Evolutionary conservation across 345 rosid species (phyloP).

Genomic region (Garcia nutans): DNA sequence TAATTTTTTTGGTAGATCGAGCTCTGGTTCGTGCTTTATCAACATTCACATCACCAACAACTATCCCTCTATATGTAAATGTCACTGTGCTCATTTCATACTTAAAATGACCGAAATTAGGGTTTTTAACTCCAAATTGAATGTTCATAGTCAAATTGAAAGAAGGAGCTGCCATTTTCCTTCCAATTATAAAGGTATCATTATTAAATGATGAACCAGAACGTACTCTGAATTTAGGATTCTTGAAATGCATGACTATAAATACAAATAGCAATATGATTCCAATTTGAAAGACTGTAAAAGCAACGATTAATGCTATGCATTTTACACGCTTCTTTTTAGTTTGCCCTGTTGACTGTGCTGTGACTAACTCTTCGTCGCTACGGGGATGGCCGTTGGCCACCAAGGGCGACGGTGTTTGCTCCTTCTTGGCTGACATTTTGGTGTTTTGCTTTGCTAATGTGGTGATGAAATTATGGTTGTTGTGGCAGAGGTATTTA

Average conservation of each 20-base stretch:
- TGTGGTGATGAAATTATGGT: no score
- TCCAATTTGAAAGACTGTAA: constrained; percentile 27
- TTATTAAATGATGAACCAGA: constrained; percentile 16
- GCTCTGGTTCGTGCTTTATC: constrained; percentile 16
- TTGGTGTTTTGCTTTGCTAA: not conserved
- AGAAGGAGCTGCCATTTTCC: constrained; percentile 3
- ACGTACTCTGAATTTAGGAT: constrained; percentile 12
- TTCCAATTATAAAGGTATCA: not conserved
- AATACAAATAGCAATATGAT: constrained; percentile 19
- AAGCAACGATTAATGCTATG: constrained; percentile 21
- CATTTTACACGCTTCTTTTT: constrained; percentile 31
- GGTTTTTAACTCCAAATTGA: constrained; percentile 26
- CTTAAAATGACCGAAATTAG: constrained; percentile 36
- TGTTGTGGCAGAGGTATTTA: constrained; percentile 5
- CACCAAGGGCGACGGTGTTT: not conserved
- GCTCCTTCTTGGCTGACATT: constrained; percentile 3
- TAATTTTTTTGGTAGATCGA: constrained; percentile 25
- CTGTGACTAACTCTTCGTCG: not conserved
- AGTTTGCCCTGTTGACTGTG: constrained; percentile 9
- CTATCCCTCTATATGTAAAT: constrained; percentile 19
- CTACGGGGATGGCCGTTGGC: not conserved
- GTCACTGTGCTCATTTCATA: constrained; percentile 17
- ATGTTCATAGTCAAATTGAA: constrained; percentile 21
- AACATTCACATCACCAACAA: constrained; percentile 20
- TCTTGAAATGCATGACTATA: constrained; percentile 22